Conservation (phyloP, 495 filamentous ascomycete genomes). For the Clohesyomyces aquaticus region DNA sequence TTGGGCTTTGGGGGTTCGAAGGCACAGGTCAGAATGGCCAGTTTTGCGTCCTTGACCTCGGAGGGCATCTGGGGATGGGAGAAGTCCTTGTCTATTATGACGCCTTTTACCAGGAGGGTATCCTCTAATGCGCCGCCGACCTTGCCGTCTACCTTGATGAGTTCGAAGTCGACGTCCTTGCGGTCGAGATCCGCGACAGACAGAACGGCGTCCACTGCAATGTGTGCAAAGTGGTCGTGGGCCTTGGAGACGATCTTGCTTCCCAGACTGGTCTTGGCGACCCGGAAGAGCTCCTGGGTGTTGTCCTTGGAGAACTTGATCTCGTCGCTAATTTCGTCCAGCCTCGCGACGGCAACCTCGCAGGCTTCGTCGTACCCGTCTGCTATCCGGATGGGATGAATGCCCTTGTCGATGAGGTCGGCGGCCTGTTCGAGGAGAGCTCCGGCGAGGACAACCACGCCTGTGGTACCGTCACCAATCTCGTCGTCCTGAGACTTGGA, state of each 20-base stretch:
- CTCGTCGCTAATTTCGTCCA: slow-evolving; percentile 89
- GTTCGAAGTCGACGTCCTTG: slow-evolving; percentile 97
- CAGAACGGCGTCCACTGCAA: slow-evolving; percentile 94
- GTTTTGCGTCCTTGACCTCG: slow-evolving; percentile 89
- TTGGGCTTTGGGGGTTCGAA: slow-evolving; percentile 99
- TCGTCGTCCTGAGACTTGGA: slow-evolving; percentile 99
- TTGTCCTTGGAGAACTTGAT: slow-evolving; percentile 80
- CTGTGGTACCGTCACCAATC: slow-evolving; percentile 97
- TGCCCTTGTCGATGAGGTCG: slow-evolving; percentile 98
- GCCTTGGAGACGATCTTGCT: slow-evolving; percentile 99
- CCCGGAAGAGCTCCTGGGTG: slow-evolving; percentile 82
- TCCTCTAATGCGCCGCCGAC: slow-evolving; percentile 95
- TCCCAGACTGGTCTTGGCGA: slow-evolving; percentile 93
- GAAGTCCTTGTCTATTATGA: slow-evolving; percentile 99
- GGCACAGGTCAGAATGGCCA: slow-evolving; percentile 96
- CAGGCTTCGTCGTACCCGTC: slow-evolving; percentile 98
- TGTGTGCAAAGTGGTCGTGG: slow-evolving; percentile 96
- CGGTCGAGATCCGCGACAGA: slow-evolving; percentile 95
- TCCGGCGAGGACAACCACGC: slow-evolving; percentile 94
- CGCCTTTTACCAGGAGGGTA: slow-evolving; percentile 90
- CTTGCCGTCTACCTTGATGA: slow-evolving; percentile 99
- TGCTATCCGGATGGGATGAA: slow-evolving; percentile 97
- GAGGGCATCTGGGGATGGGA: slow-evolving; percentile 99
- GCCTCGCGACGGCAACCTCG: slow-evolving; percentile 88
- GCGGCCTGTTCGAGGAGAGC: slow-evolving; percentile 96